Conservation (phyloP, 768 basidiomycete genomes). For the Panellus pusillus region DNA sequence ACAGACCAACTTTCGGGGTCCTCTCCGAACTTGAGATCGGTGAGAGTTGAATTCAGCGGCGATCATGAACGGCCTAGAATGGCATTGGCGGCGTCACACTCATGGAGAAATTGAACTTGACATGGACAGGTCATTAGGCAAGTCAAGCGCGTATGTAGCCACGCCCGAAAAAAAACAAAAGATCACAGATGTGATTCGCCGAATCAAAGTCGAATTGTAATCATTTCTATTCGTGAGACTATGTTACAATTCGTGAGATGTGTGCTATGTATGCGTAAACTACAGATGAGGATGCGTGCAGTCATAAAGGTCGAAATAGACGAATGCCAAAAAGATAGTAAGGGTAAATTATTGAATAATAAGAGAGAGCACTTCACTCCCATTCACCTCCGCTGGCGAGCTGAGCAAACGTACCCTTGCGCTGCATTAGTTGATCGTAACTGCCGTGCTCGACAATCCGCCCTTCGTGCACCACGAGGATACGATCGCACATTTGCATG, state of each 20-base stretch:
- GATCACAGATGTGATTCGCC: not conserved
- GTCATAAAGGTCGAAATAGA: slow-evolving; percentile 19
- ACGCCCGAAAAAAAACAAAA: no score
- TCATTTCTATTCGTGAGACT: slow-evolving; percentile 22
- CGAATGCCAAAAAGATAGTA: slow-evolving; percentile 16
- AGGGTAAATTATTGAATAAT: slow-evolving; percentile 19
- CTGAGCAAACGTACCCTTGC: slow-evolving; percentile 57
- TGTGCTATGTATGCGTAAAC: slow-evolving; percentile 21
- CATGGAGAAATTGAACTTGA: no score
- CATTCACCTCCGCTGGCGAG: slow-evolving; percentile 71
- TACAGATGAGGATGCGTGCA: slow-evolving; percentile 23
- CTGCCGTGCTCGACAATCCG: slow-evolving; percentile 61
- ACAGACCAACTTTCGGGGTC: no score
- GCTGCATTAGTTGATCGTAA: slow-evolving; percentile 55
- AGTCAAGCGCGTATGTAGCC: no score
- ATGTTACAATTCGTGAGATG: slow-evolving; percentile 19
- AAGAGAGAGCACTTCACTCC: slow-evolving; percentile 19
- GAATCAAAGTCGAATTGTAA: slow-evolving; percentile 14
- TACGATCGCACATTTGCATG: slow-evolving; percentile 77
- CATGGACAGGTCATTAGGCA: no score
- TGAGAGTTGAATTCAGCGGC: no score
- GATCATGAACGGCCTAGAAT: no score
- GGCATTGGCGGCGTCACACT: no score
- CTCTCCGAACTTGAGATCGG: no score
- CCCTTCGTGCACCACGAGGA: slow-evolving; percentile 67